Evolutionary conservation across 805 yeast genomes (phyloP).

Genomic region (Wickerhamiella sergipiensis): DNA sequence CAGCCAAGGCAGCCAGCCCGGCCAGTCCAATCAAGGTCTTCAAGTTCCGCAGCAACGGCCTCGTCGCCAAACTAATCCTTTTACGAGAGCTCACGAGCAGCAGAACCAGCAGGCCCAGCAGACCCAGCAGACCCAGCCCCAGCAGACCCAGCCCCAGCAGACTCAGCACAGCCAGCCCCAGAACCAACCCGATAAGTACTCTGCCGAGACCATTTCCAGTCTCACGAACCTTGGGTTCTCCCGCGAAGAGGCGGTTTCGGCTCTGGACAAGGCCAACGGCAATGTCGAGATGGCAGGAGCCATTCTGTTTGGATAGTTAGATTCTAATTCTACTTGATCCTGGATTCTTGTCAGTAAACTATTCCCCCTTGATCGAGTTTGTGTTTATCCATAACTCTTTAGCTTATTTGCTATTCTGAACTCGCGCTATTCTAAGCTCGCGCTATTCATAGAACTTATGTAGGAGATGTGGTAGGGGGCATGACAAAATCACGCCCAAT

Average conservation of each 20-base stretch:
- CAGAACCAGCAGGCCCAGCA: constrained; percentile 5
- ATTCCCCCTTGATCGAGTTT: too few relatives aligned
- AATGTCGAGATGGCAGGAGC: constrained; percentile 83
- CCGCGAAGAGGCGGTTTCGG: constrained; percentile 45
- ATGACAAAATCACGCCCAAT: too few relatives aligned
- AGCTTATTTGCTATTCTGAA: too few relatives aligned
- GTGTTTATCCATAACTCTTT: too few relatives aligned
- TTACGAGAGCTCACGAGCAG: not conserved
- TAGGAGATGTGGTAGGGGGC: too few relatives aligned
- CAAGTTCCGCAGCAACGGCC: not conserved
- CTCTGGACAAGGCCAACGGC: constrained; percentile 55
- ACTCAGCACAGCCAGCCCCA: not conserved
- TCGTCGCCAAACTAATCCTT: not conserved
- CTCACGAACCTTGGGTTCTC: constrained; percentile 62
- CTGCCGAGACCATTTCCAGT: constrained; percentile 17
- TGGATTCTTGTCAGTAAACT: too few relatives aligned
- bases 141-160: not conserved
- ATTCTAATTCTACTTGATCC: too few relatives aligned
- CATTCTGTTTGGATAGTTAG: constrained; percentile 34
- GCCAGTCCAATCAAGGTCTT: not conserved
- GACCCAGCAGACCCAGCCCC: not conserved
- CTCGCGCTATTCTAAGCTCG: too few relatives aligned
- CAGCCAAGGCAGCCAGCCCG: too few relatives aligned
- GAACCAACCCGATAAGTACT: not conserved
- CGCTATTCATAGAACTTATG: too few relatives aligned